Conservation (phyloP, 345 rosid species). For the Litchi chinensis region DNA sequence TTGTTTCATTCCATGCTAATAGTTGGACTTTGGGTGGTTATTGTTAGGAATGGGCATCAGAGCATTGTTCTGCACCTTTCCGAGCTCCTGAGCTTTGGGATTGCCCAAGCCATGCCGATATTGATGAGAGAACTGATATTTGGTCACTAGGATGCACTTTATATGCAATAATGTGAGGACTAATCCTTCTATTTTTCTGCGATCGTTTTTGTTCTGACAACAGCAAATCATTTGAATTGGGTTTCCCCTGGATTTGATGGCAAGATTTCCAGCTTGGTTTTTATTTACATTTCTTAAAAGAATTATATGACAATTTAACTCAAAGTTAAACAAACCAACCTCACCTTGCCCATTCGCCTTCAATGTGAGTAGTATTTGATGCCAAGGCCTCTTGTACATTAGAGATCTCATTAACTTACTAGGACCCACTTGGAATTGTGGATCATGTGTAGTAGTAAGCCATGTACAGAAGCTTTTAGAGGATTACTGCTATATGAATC, state of each 20-base stretch:
- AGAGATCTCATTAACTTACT: neutral
- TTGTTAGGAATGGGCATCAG: constrained; percentile 92
- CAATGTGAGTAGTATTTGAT: neutral
- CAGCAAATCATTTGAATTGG: neutral
- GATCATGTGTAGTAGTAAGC: neutral
- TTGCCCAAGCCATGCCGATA: constrained; percentile 91
- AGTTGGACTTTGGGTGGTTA: constrained; percentile 13
- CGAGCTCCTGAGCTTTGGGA: constrained; percentile 99
- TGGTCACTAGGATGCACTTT: constrained; percentile 99
- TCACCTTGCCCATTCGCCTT: neutral
- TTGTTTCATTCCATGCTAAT: neutral
- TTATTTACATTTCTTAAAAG: neutral
- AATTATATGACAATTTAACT: neutral
- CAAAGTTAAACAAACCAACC: neutral
- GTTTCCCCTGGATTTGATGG: neutral
- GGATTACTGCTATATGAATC: neutral
- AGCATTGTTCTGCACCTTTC: constrained; percentile 95
- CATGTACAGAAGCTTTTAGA: neutral
- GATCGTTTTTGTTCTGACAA: neutral
- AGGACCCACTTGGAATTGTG: neutral
- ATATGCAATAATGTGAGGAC: constrained; percentile 89
- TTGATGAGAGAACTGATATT: constrained; percentile 96
- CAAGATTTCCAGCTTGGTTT: neutral
- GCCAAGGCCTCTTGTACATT: neutral
- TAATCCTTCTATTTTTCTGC: neutral